phyloP scores from a whole-genome alignment of 768 basidiomycete species.

The Gloeopeniophorella convolvens region DNA sequence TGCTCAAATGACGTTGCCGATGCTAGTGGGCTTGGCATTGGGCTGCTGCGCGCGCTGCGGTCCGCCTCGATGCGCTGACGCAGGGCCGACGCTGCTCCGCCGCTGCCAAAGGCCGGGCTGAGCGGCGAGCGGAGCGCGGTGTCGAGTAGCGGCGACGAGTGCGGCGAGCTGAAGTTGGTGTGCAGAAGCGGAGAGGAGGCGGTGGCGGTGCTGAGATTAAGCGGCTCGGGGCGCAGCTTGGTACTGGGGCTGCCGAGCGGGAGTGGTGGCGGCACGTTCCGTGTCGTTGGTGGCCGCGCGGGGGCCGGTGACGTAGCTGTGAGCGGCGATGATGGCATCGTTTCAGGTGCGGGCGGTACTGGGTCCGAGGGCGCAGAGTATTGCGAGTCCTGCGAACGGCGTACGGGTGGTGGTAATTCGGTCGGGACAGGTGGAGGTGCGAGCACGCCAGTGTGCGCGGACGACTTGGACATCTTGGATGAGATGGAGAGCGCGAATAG shows the following conservation, averaged over 20 bases:
- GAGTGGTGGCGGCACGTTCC: constrained; percentile 4
- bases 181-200: constrained; percentile 32
- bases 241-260: background rate
- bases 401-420: constrained; percentile 17
- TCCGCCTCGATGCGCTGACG: constrained; percentile 15
- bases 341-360: background rate
- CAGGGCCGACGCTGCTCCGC: constrained; percentile 6
- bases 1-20: background rate
- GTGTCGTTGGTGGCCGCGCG: background rate
- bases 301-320: background rate
- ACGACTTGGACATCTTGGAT: constrained; percentile 35
- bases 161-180: constrained; percentile 37
- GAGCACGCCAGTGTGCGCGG: constrained; percentile 25
- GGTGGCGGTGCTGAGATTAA: constrained; percentile 14
- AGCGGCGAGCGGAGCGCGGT: constrained; percentile 13
- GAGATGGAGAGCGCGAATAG: constrained; percentile 58
- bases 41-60: background rate
- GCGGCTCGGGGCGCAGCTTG: constrained; percentile 28
- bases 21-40: background rate
- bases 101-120: constrained; percentile 15
- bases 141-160: constrained; percentile 23
- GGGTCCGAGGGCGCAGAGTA: background rate
- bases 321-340: background rate
- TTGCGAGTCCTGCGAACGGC: constrained; percentile 12
- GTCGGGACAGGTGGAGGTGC: constrained; percentile 28